Percentiles rank a stretch among this genome's conserved stretches.
Evolutionary conservation across 139 green algal species (phyloP).

Genomic region (Coccomyxa sp.): DNA sequence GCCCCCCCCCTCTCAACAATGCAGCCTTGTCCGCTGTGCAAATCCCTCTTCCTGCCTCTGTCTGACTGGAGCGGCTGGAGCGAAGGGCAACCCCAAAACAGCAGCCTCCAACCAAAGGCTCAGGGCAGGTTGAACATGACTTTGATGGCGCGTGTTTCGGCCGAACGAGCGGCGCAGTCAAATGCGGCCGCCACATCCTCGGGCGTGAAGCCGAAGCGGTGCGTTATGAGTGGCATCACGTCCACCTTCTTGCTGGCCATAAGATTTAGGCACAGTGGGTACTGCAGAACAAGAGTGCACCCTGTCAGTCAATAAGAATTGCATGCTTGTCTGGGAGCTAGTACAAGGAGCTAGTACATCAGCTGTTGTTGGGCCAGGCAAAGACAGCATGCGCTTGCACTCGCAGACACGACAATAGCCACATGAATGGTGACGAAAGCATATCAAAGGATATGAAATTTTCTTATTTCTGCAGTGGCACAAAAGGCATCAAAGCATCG

Average conservation of each 20-base stretch:
- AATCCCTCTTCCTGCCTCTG: not conserved
- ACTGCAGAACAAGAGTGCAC: constrained; percentile 13
- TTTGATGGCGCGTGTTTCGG: constrained; percentile 45
- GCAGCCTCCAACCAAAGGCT: not conserved
- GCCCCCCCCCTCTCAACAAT: not conserved
- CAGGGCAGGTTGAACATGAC: constrained; percentile 48
- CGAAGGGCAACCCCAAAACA: not conserved
- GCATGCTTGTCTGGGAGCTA: not conserved
- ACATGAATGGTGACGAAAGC: no score
- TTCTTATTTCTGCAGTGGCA: no score
- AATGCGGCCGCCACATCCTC: constrained; percentile 37
- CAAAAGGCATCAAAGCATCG: no score
- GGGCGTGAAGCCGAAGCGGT: constrained; percentile 46
- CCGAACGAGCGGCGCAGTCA: constrained; percentile 34
- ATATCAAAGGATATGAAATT: no score
- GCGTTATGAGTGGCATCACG: constrained; percentile 57
- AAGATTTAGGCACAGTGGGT: constrained; percentile 41
- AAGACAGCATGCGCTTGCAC: no score
- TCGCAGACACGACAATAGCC: no score
- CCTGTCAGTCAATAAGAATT: not conserved
- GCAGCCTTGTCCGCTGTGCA: not conserved
- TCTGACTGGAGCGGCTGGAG: not conserved
- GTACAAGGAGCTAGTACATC: not conserved
- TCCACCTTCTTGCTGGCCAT: constrained; percentile 35
- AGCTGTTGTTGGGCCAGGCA: not conserved